Percentiles rank a stretch among this genome's conserved stretches.
Conservation (phyloP, 2,329 filamentous ascomycete species). For the Aureobasidium sp. region DNA sequence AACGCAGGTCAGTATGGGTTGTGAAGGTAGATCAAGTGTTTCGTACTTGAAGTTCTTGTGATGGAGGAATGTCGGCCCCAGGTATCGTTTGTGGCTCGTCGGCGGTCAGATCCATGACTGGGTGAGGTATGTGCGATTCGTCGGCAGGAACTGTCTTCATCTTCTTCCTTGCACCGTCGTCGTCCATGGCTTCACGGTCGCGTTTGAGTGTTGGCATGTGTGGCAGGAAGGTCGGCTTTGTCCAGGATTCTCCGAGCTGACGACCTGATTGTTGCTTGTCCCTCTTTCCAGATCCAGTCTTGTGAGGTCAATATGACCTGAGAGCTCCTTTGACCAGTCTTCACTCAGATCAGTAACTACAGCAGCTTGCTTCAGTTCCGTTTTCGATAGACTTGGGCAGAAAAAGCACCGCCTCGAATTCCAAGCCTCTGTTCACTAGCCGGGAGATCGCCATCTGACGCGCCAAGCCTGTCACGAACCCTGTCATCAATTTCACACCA, state of each 20-base stretch:
- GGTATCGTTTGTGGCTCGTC: neutral
- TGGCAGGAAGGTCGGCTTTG: constrained; percentile 6
- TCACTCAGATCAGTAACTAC: neutral
- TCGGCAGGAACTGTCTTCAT: neutral
- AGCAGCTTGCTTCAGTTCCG: neutral
- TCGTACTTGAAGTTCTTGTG: neutral
- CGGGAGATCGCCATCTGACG: constrained; percentile 2
- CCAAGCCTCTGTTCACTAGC: neutral
- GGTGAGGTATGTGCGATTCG: neutral
- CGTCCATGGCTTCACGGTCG: neutral
- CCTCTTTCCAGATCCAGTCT: neutral
- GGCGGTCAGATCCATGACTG: neutral
- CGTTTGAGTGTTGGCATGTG: constrained; percentile 14
- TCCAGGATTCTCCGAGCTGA: neutral
- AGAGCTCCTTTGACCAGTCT: neutral
- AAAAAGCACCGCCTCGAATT: neutral
- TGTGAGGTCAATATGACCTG: neutral
- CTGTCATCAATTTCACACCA: neutral
- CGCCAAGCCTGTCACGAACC: neutral
- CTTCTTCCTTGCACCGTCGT: constrained; percentile 13
- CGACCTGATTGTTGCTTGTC: neutral
- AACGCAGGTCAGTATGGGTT: neutral
- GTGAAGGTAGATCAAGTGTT: neutral
- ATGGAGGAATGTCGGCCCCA: neutral
- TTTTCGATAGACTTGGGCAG: neutral